Conservation (phyloP, 2,329 filamentous ascomycete species). For the Cladosporium phlei region DNA sequence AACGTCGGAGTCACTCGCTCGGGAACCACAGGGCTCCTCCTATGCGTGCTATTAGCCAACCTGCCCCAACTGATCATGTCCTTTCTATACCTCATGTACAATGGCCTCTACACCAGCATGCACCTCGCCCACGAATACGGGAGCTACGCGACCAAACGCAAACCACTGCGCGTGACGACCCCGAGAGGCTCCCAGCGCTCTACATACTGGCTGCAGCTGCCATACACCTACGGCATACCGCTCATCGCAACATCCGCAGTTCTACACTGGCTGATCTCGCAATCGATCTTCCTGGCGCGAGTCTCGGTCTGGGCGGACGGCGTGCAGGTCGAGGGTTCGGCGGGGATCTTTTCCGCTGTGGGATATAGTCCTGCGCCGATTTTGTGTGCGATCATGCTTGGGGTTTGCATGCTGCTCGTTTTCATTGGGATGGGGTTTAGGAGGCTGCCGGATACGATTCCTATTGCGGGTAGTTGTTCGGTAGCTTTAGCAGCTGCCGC, state of each 20-base stretch:
- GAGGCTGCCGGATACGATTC: neutral
- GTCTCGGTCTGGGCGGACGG: slow-evolving; percentile 18
- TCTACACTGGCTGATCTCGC: slow-evolving; percentile 44
- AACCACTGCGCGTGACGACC: slow-evolving; percentile 36
- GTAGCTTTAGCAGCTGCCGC: neutral
- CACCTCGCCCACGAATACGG: slow-evolving; percentile 46
- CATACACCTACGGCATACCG: slow-evolving; percentile 36
- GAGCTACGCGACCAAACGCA: slow-evolving; percentile 30
- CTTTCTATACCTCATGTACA: slow-evolving; percentile 43
- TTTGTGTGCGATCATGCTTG: neutral
- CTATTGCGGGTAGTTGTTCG: neutral
- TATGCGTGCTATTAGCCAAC: slow-evolving; percentile 40
- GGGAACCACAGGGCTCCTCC: neutral
- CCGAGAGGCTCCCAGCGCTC: slow-evolving; percentile 35
- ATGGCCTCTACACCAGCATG: slow-evolving; percentile 45
- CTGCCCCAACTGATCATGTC: slow-evolving; percentile 45
- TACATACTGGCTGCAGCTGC: slow-evolving; percentile 40
- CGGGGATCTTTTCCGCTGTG: neutral
- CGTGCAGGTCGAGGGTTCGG: neutral
- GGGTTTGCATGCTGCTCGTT: neutral
- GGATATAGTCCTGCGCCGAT: neutral
- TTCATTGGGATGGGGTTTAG: neutral
- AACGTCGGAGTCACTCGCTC: slow-evolving; percentile 13
- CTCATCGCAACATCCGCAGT: slow-evolving; percentile 29
- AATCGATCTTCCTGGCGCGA: slow-evolving; percentile 39